A percentile compares a stretch with the other conserved stretches of the same genome.
Conservation (phyloP, 768 basidiomycete species). For the Dacryopinax spathularia region DNA sequence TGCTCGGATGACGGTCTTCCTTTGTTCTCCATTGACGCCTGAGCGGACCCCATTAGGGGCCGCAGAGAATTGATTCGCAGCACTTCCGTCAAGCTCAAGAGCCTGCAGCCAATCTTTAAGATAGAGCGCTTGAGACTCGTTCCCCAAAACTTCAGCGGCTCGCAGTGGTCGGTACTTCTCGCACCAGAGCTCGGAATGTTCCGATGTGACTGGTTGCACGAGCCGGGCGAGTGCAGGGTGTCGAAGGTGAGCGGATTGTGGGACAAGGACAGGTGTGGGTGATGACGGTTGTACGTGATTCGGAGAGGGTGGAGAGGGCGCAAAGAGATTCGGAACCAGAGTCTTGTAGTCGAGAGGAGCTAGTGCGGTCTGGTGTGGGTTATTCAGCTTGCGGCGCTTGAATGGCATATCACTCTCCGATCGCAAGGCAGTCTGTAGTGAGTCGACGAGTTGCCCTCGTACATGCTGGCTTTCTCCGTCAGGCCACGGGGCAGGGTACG, state of each 20-base stretch:
- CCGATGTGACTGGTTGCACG: conserved; percentile 13
- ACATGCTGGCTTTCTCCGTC: conserved; percentile 6
- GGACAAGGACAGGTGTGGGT: too few relatives aligned
- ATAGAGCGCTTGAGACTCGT: conserved; percentile 52
- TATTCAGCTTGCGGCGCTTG: background rate
- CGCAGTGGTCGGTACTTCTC: conserved; percentile 61
- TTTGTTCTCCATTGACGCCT: conserved; percentile 7
- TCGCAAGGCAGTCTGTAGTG: background rate
- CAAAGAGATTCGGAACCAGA: background rate
- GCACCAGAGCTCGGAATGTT: conserved; percentile 43
- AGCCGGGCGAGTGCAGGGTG: conserved; percentile 42
- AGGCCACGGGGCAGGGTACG: background rate
- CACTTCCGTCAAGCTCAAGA: conserved; percentile 43
- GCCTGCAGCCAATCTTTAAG: conserved; percentile 66
- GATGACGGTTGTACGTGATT: too few relatives aligned
- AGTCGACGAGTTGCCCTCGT: too few relatives aligned
- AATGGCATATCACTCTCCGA: background rate
- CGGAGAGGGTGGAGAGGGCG: background rate
- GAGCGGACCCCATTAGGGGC: background rate
- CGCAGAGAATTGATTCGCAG: background rate
- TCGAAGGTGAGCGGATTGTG: conserved; percentile 12
- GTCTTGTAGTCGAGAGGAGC: background rate
- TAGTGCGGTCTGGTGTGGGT: background rate
- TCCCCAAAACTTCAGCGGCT: conserved; percentile 66
- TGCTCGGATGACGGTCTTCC: conserved; percentile 8